Evolutionary conservation across 805 yeast genomes (phyloP).

Genomic region (Brettanomyces custersianus): DNA sequence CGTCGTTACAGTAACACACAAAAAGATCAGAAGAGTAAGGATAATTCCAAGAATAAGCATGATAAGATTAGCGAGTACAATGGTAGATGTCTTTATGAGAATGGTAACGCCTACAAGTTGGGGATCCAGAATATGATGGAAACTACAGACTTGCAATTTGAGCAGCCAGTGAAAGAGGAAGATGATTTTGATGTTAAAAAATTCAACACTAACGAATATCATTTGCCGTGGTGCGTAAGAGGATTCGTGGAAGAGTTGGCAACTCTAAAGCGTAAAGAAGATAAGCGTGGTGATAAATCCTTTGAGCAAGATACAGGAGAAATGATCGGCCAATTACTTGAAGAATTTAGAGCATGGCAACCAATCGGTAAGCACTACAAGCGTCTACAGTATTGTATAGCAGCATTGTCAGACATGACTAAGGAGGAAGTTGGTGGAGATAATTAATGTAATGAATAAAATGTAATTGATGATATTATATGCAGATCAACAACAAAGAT

Average conservation of each 20-base stretch:
- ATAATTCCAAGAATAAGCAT: background rate
- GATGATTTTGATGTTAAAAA: conserved; percentile 29
- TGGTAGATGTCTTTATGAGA: conserved; percentile 41
- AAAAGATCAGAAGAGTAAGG: background rate
- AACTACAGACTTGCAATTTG: conserved; percentile 50
- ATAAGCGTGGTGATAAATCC: background rate
- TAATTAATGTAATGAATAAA: no score
- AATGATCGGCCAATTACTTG: conserved; percentile 33
- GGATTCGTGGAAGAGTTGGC: conserved; percentile 64
- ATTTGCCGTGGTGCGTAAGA: conserved; percentile 88
- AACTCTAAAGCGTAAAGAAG: conserved; percentile 32
- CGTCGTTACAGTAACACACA: background rate
- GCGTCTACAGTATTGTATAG: conserved; percentile 58
- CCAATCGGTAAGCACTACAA: conserved; percentile 73
- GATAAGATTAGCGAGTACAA: background rate
- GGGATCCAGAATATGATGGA: conserved; percentile 70
- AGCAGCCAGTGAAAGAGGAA: conserved; percentile 27
- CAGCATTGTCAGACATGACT: conserved; percentile 16
- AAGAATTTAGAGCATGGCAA: conserved; percentile 69
- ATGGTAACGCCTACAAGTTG: conserved; percentile 62
- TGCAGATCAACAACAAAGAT: no score
- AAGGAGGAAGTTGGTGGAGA: conserved; percentile 6
- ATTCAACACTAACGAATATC: conserved; percentile 69
- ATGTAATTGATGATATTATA: no score
- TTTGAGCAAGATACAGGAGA: conserved; percentile 34